Conservation (phyloP, 176 grass and related monocot species). For the Oryza glumipatula region DNA sequence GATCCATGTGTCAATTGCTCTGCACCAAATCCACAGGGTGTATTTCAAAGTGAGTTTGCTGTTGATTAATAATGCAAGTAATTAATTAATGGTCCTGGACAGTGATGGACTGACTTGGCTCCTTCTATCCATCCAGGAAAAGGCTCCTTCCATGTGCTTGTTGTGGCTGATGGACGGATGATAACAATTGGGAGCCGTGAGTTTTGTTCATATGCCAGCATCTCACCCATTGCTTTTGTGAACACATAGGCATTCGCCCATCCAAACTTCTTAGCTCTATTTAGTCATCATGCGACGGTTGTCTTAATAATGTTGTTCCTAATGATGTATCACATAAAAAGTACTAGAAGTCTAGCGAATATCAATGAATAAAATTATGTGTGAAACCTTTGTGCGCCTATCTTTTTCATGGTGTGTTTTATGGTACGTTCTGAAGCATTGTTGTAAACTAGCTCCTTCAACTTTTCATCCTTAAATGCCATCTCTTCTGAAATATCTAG, state of each 20-base stretch:
- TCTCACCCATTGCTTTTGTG: conserved; percentile 49
- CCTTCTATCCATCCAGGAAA: conserved; percentile 51
- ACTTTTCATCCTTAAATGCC: no score
- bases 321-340: conserved; percentile 10
- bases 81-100: no score
- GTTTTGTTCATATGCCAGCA: conserved; percentile 23
- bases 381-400: neutral
- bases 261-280: conserved; percentile 41
- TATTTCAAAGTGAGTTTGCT: conserved; percentile 7
- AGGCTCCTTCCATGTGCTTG: conserved; percentile 41
- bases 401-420: neutral
- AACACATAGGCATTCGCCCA: conserved; percentile 38
- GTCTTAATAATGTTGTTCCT: neutral
- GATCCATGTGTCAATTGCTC: conserved; percentile 29
- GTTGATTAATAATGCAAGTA: no score
- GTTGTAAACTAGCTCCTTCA: no score
- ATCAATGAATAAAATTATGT: neutral
- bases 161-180: conserved; percentile 24
- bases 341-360: neutral
- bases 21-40: conserved; percentile 1
- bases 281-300: neutral
- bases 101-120: conserved; percentile 21
- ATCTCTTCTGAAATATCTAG: no score
- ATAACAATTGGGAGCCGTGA: conserved; percentile 33
- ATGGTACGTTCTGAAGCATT: no score